Conservation (phyloP, 192 early-diverging fungal genomes). For the Umbelopsis sp. region DNA sequence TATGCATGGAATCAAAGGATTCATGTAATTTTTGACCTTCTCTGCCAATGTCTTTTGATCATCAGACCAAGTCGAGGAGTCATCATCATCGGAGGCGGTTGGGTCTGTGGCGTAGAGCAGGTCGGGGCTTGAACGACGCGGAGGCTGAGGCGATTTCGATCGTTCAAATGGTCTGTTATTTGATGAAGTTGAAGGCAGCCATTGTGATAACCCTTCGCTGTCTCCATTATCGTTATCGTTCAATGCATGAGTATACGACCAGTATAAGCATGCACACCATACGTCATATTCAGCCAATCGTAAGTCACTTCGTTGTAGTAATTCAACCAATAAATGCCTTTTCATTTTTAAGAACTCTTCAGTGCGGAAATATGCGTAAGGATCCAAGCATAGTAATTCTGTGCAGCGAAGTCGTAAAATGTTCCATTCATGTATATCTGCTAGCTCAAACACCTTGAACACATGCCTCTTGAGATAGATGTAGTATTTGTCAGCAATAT, state of each 20-base stretch:
- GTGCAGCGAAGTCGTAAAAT: conserved; percentile 14
- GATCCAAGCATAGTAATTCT: conserved; percentile 18
- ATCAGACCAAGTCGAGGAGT: background rate
- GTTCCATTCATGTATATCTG: conserved; percentile 12
- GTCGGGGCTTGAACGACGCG: background rate
- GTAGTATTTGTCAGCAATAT: conserved; percentile 8
- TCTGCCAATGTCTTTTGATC: background rate
- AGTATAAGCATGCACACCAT: conserved; percentile 10
- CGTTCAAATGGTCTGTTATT: background rate
- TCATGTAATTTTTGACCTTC: background rate
- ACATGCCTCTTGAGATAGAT: conserved; percentile 6
- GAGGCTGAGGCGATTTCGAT: background rate
- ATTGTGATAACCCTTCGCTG: background rate
- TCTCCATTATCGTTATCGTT: background rate
- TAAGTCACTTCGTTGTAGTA: conserved; percentile 9
- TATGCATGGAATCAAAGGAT: conserved; percentile 15
- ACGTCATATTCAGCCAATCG: conserved; percentile 19
- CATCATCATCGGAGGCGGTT: background rate
- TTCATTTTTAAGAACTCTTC: background rate
- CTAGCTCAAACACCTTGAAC: background rate
- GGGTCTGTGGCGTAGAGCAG: background rate
- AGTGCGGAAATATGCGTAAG: background rate
- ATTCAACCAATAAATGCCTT: background rate
- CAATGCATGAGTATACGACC: background rate
- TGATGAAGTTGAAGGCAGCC: background rate